Percentiles rank a stretch among this genome's conserved stretches.
Conservation (phyloP, 257 asterid genomes). For the Solanum microdontum region DNA sequence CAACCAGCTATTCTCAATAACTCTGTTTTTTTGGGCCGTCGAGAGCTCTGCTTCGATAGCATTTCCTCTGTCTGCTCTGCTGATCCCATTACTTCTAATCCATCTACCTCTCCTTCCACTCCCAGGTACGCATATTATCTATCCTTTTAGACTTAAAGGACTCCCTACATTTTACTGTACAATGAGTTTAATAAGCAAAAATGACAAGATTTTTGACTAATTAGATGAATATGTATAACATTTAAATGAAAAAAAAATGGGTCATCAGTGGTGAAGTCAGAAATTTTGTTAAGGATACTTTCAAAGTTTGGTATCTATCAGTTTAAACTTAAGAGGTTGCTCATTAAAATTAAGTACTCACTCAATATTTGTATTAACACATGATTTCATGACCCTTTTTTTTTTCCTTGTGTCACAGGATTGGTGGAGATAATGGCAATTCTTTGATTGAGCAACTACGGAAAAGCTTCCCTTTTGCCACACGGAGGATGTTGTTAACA, state of each 20-base stretch:
- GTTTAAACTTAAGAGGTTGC: no score
- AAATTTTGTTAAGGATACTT: background rate
- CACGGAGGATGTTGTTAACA: slow-evolving; percentile 60
- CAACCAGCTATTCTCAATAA: background rate
- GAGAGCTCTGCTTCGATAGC: slow-evolving; percentile 62
- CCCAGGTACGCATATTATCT: slow-evolving; percentile 18
- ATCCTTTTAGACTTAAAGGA: background rate
- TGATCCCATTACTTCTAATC: slow-evolving; percentile 21
- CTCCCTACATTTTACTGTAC: background rate
- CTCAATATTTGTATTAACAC: background rate
- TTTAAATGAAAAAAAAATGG: background rate
- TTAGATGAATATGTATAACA: no score
- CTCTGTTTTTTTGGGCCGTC: slow-evolving; percentile 41
- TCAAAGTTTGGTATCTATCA: background rate
- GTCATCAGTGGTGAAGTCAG: background rate
- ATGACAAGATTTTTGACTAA: background rate
- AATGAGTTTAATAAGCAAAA: background rate
- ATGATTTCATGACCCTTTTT: background rate
- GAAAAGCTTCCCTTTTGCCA: slow-evolving; percentile 17
- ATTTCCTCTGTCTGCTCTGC: slow-evolving; percentile 26
- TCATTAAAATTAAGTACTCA: background rate
- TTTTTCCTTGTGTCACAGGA: slow-evolving; percentile 13
- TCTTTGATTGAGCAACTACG: slow-evolving; percentile 12
- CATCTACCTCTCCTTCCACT: slow-evolving; percentile 14
- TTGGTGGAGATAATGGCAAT: slow-evolving; percentile 10